A percentile compares a stretch with the other conserved stretches of the same genome.
Conservation (phyloP, 176 grass and related monocot species). For the Miscanthus lutarioriparius region DNA sequence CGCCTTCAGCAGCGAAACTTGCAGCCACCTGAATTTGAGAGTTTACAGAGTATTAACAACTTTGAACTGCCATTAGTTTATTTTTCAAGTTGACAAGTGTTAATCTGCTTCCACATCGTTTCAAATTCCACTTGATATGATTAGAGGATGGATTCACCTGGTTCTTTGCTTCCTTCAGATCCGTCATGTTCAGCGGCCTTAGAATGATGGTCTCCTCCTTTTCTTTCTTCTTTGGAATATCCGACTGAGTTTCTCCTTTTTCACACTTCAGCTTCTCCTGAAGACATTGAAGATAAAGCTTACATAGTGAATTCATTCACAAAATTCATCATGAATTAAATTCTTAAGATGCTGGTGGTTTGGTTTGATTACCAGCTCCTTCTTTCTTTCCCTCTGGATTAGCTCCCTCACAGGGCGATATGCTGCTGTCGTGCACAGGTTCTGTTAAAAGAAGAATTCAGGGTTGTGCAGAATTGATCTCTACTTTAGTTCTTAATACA, state of each 20-base stretch:
- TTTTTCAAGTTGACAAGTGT: background rate
- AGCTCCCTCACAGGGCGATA: conserved; percentile 92
- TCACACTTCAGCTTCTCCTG: conserved; percentile 57
- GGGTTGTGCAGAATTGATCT: background rate
- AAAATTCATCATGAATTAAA: background rate
- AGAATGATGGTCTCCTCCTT: conserved; percentile 52
- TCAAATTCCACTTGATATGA: background rate
- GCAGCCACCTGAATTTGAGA: conserved; percentile 71
- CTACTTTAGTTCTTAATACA: background rate
- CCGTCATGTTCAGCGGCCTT: conserved; percentile 74
- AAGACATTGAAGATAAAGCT: conserved; percentile 8
- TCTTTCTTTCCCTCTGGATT: conserved; percentile 84
- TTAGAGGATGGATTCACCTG: conserved; percentile 49
- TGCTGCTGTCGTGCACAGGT: conserved; percentile 84
- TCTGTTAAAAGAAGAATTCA: conserved; percentile 45
- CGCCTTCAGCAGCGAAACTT: conserved; percentile 74
- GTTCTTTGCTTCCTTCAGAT: conserved; percentile 90
- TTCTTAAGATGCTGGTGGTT: background rate
- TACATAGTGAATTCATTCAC: background rate
- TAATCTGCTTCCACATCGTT: background rate
- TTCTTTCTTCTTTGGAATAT: conserved; percentile 42
- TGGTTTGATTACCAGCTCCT: conserved; percentile 69
- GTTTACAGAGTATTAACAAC: conserved; percentile 4
- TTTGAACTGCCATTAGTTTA: background rate
- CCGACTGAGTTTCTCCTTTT: conserved; percentile 34